A percentile compares a stretch with the other conserved stretches of the same genome.
phyloP scores from a whole-genome alignment of 2,329 filamentous ascomycete genomes.

The Aspergillus aculeatinus region DNA sequence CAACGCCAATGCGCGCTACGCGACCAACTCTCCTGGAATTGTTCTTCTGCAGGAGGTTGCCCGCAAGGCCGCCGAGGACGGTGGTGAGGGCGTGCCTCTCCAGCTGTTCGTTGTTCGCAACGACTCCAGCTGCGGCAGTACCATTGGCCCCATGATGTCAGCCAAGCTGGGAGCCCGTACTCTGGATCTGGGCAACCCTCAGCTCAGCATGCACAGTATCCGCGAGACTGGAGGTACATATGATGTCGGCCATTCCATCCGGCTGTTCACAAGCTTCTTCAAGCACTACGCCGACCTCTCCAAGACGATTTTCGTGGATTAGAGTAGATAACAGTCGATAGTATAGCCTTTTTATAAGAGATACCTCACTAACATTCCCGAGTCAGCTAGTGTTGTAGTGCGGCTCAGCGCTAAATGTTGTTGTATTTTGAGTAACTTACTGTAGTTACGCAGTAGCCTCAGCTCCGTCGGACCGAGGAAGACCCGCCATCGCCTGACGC shows the following conservation, averaged over 20 bases:
- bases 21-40: conserved; percentile 93
- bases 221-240: conserved; percentile 86
- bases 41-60: conserved; percentile 89
- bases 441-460: neutral
- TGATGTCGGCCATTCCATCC: conserved; percentile 82
- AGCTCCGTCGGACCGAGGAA: conserved; percentile 22
- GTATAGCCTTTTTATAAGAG: neutral
- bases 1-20: conserved; percentile 96
- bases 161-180: conserved; percentile 84
- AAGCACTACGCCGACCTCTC: conserved; percentile 79
- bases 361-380: neutral
- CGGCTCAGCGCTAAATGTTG: neutral
- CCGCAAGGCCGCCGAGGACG: conserved; percentile 54
- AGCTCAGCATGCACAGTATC: conserved; percentile 96
- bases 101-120: conserved; percentile 97
- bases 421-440: too few species aligned
- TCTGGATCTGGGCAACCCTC: conserved; percentile 88
- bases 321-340: conserved; percentile 10
- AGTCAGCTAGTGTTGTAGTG: neutral
- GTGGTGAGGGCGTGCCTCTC: conserved; percentile 72
- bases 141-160: conserved; percentile 94
- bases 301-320: conserved; percentile 81
- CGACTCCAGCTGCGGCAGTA: conserved; percentile 90
- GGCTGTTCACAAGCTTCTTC: conserved; percentile 85
- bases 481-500: conserved; percentile 13